Conservation (phyloP, 768 basidiomycete species). For the Filobasidium floriforme region DNA sequence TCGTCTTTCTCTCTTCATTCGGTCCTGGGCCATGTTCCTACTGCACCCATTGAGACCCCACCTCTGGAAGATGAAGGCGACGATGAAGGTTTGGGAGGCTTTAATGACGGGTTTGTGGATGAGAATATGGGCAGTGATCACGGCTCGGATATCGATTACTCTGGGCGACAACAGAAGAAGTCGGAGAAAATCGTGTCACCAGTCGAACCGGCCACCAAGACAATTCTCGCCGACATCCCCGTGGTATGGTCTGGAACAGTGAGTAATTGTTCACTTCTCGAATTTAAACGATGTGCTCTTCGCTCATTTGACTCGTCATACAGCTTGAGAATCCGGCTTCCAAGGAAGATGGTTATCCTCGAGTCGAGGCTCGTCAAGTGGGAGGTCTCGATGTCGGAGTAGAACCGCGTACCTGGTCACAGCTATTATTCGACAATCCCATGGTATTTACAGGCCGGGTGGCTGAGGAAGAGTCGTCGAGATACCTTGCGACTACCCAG, state of each 20-base stretch:
- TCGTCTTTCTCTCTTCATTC: slow-evolving; percentile 16
- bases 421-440: slow-evolving; percentile 28
- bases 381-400: slow-evolving; percentile 17
- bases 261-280: background rate
- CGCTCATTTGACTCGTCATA: background rate
- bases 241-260: slow-evolving; percentile 37
- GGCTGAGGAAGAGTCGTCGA: slow-evolving; percentile 25
- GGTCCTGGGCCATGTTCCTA: background rate
- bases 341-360: background rate
- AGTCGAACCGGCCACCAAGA: slow-evolving; percentile 11
- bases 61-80: background rate
- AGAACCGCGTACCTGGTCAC: slow-evolving; percentile 22
- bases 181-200: background rate
- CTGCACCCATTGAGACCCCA: background rate
- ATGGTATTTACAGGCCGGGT: slow-evolving; percentile 38
- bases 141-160: background rate
- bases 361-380: slow-evolving; percentile 20
- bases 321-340: slow-evolving; percentile 36
- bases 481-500: slow-evolving; percentile 30
- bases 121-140: background rate
- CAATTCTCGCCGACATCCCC: slow-evolving; percentile 24
- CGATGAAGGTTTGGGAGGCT: slow-evolving; percentile 15
- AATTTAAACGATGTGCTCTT: slow-evolving; percentile 11
- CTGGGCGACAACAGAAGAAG: slow-evolving; percentile 6
- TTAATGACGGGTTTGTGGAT: background rate